Base-by-base conservation (phyloP, 495 filamentous ascomycete species). In the Cercophora sp. region DNA sequence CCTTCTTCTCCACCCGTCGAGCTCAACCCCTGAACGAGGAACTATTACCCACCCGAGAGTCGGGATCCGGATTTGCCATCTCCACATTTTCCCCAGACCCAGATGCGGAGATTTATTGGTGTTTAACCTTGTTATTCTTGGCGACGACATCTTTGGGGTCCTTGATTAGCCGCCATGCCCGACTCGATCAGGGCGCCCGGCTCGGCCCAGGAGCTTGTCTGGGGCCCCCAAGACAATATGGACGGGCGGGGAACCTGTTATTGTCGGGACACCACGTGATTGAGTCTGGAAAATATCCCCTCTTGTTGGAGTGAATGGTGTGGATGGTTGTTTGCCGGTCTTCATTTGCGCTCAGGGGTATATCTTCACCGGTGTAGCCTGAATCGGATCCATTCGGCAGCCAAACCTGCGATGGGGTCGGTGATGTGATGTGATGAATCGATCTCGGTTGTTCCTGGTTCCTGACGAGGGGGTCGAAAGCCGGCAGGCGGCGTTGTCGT, bases 1-100 rank as follows among this genome's bases (percentile, higher is more conserved):
- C n/a, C n/a, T n/a, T n/a, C n/a, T n/a, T n/a, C n/a, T n/a, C n/a
- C n/a, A n/a, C n/a, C n/a, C n/a, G n/a, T n/a, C n/a, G n/a, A n/a
- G n/a, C n/a, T n/a, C n/a, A n/a, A n/a, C n/a, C n/a, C n/a, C n/a
- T n/a, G n/a, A n/a, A n/a, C n/a, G n/a, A n/a, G n/a, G n/a, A n/a
- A n/a, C n/a, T n/a, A n/a, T n/a, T n/a, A n/a, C n/a, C n/a, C n/a
- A n/a, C n/a, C n/a, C n/a, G n/a, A n/a, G n/a, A n/a, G n/a, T n/a
- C n/a, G n/a, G n/a, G n/a, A n/a, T n/a, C n/a, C n/a, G n/a, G n/a
- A n/a, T n/a, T n/a, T 37, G 41, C 41, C 22, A 16, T 24, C 57
- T 45, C 57, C 52, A 60, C 48, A 60, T 24, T 53, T 60, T 34
- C 57, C 57, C 57, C 57, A 51, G 48, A 51, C 40, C 35, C 49